These are phyloP conservation scores for Ambrosia trifida DNA, from an alignment of 129 eudicot genomes.

Conservation along the genomic window DNA sequence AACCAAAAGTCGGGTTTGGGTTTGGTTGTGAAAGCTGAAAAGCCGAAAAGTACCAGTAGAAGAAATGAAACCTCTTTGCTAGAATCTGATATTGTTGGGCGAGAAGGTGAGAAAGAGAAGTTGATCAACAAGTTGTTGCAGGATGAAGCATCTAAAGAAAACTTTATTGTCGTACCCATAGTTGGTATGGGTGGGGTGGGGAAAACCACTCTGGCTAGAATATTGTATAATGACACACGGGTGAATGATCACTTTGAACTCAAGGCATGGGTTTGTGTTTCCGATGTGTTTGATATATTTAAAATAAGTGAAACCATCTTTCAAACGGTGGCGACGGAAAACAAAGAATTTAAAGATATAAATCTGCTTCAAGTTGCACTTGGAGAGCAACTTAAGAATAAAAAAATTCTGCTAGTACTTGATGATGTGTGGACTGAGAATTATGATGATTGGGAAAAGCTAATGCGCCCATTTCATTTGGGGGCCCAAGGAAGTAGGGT, in stretches of 20 bases:
- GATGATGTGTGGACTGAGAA: constrained; percentile 49
- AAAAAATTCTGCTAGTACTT: constrained; percentile 40
- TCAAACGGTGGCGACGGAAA: constrained; percentile 10
- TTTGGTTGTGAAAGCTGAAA: too few species aligned
- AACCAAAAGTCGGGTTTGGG: too few species aligned
- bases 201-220: constrained; percentile 8
- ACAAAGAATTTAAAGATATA: constrained; percentile 19
- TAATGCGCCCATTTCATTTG: constrained; percentile 25
- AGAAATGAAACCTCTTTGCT: too few species aligned
- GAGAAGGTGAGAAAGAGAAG: constrained; percentile 32
- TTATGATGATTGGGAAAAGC: constrained; percentile 26
- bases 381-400: constrained; percentile 11
- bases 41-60: too few species aligned
- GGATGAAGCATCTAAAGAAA: not conserved
- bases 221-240: not conserved
- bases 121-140: not conserved
- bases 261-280: constrained; percentile 46
- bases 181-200: constrained; percentile 36
- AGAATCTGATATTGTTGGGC: constrained; percentile 40
- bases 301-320: constrained; percentile 23
- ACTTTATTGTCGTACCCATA: constrained; percentile 25
- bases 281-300: constrained; percentile 32
- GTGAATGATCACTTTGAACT: constrained; percentile 29
- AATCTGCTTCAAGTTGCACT: constrained; percentile 36
- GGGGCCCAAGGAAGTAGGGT: constrained; percentile 47